Evolutionary conservation across 2,329 filamentous ascomycete species (phyloP), one percentile per base, ranked within the genome.

Genomic region (Akanthomyces uredinophilus): DNA sequence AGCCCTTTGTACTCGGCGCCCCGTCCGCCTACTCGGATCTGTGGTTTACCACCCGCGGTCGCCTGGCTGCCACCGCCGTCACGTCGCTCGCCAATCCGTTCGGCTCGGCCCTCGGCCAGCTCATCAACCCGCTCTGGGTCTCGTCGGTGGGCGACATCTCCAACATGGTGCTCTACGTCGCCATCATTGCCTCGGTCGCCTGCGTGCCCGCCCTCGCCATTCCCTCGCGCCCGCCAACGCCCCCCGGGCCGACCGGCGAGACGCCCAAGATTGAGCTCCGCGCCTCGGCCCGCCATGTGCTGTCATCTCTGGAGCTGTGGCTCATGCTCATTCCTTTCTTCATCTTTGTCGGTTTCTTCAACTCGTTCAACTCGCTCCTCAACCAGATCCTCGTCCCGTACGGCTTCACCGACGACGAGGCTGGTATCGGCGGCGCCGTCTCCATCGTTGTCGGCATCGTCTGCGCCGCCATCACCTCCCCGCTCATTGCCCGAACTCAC

Each of bases 311-410:
- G 20, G 88, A 94, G 71, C 89, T 96, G 75, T 96, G 87, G 83
- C 83, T 96, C 65, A 76, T 97, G 66, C 79, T 93, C 64, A 69
- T 93, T 64, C 88, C 93, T n/a, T 98, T 94, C 76, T 78, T 84
- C 66, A 76, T 93, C 69, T 96, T 92, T 74, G 91, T 96, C 64
- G 92, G 90, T 69, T 88, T 95, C 78, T 99, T 99, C 86, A 98
- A 98, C 81, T 89, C 89, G 67, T 80, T 93, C 67, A 96, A 92
- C 55, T 90, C 90, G 1, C 84, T 98, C 1, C 82, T 98, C 11
- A 96, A 94, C 78, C 94, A 97, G 72, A 91, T 98, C 72, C 84
- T 98, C 66, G 79, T 85, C 44, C 95, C 95, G 0, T 94, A 97
- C 76, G 90, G 86, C 69, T 96, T 92, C 82, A 83, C 79, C 63